Evolutionary conservation across 2,329 filamentous ascomycete species (phyloP).

Genomic region (Lasiodiplodia citricola): DNA sequence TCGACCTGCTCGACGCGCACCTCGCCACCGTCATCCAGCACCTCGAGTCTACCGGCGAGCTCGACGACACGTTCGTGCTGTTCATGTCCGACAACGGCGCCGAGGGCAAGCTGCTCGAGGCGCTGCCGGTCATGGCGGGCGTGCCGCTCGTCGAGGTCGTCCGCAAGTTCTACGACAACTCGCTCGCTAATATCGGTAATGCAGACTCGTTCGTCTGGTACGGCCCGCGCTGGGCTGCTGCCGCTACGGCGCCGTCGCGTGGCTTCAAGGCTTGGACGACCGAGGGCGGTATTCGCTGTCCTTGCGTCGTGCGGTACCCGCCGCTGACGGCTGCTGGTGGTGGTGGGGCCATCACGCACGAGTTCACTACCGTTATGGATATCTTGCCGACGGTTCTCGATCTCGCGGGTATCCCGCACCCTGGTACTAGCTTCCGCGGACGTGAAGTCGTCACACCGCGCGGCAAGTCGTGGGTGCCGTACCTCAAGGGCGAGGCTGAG

Average conservation of each 20-base stretch:
- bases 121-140: slow-evolving; percentile 21
- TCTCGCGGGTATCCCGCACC: slow-evolving; percentile 17
- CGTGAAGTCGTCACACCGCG: slow-evolving; percentile 19
- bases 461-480: slow-evolving; percentile 12
- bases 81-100: slow-evolving; percentile 27
- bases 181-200: slow-evolving; percentile 23
- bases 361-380: slow-evolving; percentile 27
- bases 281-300: slow-evolving; percentile 26
- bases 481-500: background rate
- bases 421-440: slow-evolving; percentile 8
- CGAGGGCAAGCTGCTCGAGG: slow-evolving; percentile 23
- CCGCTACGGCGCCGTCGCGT: slow-evolving; percentile 23
- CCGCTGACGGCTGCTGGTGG: background rate
- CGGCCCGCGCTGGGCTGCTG: slow-evolving; percentile 21
- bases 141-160: slow-evolving; percentile 20
- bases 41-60: slow-evolving; percentile 15
- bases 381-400: slow-evolving; percentile 24
- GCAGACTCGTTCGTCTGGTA: slow-evolving; percentile 25
- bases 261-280: slow-evolving; percentile 22
- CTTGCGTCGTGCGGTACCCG: slow-evolving; percentile 21
- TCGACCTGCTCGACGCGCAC: slow-evolving; percentile 23
- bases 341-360: background rate
- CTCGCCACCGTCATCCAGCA: slow-evolving; percentile 2
- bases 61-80: slow-evolving; percentile 26
- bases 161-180: slow-evolving; percentile 23